These are phyloP conservation scores for Tetracladium setigerum DNA, from an alignment of 495 filamentous ascomycete species.

Conservation along the genomic window DNA sequence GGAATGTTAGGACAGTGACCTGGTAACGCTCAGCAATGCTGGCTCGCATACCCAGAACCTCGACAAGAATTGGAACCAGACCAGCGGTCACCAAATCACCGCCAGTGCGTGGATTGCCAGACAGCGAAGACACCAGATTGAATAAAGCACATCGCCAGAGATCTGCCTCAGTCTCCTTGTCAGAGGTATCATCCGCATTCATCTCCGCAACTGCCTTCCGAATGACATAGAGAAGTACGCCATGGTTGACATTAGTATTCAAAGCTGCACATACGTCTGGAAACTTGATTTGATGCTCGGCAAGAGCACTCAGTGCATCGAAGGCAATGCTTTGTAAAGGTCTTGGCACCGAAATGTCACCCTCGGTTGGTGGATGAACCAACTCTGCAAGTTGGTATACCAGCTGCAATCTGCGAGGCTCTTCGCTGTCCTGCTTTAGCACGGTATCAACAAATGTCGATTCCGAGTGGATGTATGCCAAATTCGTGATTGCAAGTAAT, in stretches of 20 bases:
- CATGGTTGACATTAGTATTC: constrained; percentile 90
- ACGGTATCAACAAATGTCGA: constrained; percentile 73
- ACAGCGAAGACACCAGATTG: constrained; percentile 68
- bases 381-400: constrained; percentile 88
- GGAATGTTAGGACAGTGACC: constrained; percentile 70
- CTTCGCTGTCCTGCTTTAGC: constrained; percentile 80
- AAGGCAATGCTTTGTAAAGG: constrained; percentile 79
- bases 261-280: constrained; percentile 78
- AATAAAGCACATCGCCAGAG: constrained; percentile 89
- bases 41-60: constrained; percentile 79
- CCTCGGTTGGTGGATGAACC: constrained; percentile 67
- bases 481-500: constrained; percentile 81
- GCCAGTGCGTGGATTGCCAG: constrained; percentile 59
- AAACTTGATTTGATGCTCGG: constrained; percentile 67
- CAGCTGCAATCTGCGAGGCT: constrained; percentile 81
- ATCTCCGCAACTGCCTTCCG: constrained; percentile 83
- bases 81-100: constrained; percentile 78
- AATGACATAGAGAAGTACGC: constrained; percentile 88
- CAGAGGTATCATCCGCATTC: constrained; percentile 45
- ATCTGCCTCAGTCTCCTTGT: constrained; percentile 55
- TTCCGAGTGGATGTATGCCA: constrained; percentile 83
- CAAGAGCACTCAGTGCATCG: constrained; percentile 69
- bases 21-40: constrained; percentile 74
- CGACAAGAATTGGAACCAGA: constrained; percentile 79
- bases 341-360: constrained; percentile 56